Percentiles rank a stretch among this genome's conserved stretches.
Evolutionary conservation across 768 basidiomycete genomes (phyloP).

Genomic region (Rubroboletus satanas): DNA sequence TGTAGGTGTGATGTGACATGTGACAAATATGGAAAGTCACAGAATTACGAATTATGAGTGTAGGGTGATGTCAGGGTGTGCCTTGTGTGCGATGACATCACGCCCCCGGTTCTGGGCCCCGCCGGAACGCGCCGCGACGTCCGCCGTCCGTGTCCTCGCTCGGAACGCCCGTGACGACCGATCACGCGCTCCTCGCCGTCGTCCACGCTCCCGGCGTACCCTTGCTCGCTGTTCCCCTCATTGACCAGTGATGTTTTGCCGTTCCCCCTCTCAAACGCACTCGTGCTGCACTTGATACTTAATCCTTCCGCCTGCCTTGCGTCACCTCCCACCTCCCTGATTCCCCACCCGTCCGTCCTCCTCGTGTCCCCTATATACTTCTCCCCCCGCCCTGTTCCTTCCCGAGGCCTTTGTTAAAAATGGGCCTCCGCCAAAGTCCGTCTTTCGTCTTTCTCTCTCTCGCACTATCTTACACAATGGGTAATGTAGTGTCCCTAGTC

Average conservation of each 20-base stretch:
- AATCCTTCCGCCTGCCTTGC: constrained; percentile 17
- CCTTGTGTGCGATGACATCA: constrained; percentile 31
- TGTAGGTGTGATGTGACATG: background rate
- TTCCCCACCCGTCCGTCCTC: constrained; percentile 22
- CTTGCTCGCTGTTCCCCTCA: constrained; percentile 11
- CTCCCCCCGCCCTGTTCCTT: constrained; percentile 25
- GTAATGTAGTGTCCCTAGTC: constrained; percentile 32
- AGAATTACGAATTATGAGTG: background rate
- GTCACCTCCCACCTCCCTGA: constrained; percentile 21
- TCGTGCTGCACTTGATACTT: constrained; percentile 15
- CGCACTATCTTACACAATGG: constrained; percentile 22
- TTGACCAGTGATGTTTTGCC: constrained; percentile 11
- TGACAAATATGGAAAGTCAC: background rate
- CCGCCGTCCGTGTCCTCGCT: constrained; percentile 12
- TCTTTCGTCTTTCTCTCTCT: constrained; percentile 5
- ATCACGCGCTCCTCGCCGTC: constrained; percentile 21
- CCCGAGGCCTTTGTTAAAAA: constrained; percentile 20
- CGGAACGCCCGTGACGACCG: constrained; percentile 17
- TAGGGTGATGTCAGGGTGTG: constrained; percentile 27
- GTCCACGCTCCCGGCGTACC: constrained; percentile 19
- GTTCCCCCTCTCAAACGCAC: constrained; percentile 5
- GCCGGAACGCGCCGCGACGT: constrained; percentile 26
- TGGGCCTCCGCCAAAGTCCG: constrained; percentile 22
- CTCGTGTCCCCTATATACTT: constrained; percentile 28
- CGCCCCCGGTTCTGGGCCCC: constrained; percentile 22